phyloP scores from a whole-genome alignment of 805 yeast genomes.

The Schwanniomyces sp. region DNA sequence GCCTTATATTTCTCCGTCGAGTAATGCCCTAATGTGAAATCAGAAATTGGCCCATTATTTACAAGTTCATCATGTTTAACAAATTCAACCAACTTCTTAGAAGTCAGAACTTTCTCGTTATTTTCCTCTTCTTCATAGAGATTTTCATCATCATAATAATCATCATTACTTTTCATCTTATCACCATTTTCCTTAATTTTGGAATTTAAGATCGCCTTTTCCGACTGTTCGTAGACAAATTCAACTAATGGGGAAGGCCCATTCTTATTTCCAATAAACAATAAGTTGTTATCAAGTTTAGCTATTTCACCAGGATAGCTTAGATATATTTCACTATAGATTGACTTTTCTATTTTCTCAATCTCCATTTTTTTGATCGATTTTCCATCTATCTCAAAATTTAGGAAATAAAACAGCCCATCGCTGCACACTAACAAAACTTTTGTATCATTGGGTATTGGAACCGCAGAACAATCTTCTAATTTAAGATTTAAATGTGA shows the following conservation, averaged over 20 bases:
- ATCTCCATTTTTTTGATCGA: constrained; percentile 34
- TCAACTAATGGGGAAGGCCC: constrained; percentile 58
- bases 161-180: constrained; percentile 27
- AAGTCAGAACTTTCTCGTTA: constrained; percentile 14
- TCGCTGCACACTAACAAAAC: constrained; percentile 28
- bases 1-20: constrained; percentile 54
- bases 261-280: constrained; percentile 62
- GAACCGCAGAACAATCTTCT: constrained; percentile 47
- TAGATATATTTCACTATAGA: constrained; percentile 32
- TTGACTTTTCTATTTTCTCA: constrained; percentile 25
- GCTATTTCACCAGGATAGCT: constrained; percentile 43
- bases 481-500: constrained; percentile 51
- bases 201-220: not conserved
- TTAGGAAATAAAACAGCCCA: constrained; percentile 35
- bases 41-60: constrained; percentile 73
- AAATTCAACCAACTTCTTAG: constrained; percentile 30
- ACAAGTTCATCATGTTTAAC: constrained; percentile 51
- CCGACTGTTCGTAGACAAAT: constrained; percentile 27
- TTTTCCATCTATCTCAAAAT: constrained; percentile 43
- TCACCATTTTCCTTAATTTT: constrained; percentile 5
- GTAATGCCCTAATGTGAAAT: constrained; percentile 62
- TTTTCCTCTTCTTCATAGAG: constrained; percentile 34
- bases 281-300: constrained; percentile 37
- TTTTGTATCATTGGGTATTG: constrained; percentile 36
- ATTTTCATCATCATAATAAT: constrained; percentile 44